Conservation (phyloP, 805 yeast genomes). For the Ogataea dorogensis region DNA sequence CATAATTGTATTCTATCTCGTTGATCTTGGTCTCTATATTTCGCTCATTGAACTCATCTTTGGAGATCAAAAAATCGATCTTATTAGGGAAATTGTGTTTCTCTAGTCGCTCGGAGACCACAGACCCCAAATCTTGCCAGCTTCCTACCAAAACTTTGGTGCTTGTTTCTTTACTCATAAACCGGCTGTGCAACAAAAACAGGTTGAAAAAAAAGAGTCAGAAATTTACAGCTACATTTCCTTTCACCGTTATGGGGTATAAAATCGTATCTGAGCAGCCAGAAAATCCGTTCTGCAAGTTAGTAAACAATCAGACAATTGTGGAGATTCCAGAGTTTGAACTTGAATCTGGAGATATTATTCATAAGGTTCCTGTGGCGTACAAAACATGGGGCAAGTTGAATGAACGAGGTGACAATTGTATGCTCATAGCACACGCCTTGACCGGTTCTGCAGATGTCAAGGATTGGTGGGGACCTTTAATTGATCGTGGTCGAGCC, state of each 20-base stretch:
- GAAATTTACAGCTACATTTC: no score
- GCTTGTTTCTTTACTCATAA: slow-evolving; percentile 2
- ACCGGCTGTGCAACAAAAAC: slow-evolving; percentile 11
- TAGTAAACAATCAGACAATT: slow-evolving; percentile 76
- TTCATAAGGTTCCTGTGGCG: slow-evolving; percentile 82
- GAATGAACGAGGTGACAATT: slow-evolving; percentile 67
- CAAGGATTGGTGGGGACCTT: slow-evolving; percentile 98
- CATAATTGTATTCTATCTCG: slow-evolving; percentile 3
- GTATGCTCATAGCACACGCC: slow-evolving; percentile 92
- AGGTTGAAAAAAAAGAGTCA: slow-evolving; percentile 3
- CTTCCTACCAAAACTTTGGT: slow-evolving; percentile 3
- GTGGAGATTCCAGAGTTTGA: slow-evolving; percentile 71
- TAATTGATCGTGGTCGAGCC: slow-evolving; percentile 80
- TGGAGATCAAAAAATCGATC: slow-evolving; percentile 23
- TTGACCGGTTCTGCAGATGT: slow-evolving; percentile 95
- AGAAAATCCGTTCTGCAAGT: slow-evolving; percentile 63
- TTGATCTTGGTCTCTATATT: slow-evolving; percentile 1
- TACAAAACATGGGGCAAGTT: slow-evolving; percentile 94
- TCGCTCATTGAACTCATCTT: background rate
- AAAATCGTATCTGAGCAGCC: slow-evolving; percentile 45
- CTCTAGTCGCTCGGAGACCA: slow-evolving; percentile 6
- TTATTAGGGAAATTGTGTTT: slow-evolving; percentile 30
- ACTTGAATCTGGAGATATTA: slow-evolving; percentile 78
- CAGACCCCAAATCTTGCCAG: slow-evolving; percentile 1
- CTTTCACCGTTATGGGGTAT: slow-evolving; percentile 28